Evolutionary conservation across 2,329 filamentous ascomycete species (phyloP).

Genomic region (Didymella keratinophila): DNA sequence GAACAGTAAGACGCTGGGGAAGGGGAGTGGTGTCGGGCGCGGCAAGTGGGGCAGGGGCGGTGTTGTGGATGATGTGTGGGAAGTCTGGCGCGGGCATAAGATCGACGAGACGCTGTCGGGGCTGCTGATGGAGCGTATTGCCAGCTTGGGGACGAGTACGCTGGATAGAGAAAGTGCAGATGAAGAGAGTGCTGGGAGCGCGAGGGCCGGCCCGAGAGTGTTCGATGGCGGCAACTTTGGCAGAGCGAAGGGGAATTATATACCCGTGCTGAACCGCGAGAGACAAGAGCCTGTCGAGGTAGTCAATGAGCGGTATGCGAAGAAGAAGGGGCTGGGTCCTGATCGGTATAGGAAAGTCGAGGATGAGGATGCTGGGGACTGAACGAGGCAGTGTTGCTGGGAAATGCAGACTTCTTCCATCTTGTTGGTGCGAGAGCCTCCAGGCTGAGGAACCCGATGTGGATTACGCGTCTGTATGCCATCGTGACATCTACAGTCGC

Average conservation of each 20-base stretch:
- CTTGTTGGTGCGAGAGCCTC: too few species aligned
- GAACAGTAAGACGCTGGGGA: slow-evolving; percentile 20
- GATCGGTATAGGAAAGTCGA: slow-evolving; percentile 17
- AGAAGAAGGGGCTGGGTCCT: slow-evolving; percentile 56
- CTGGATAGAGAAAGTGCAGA: slow-evolving; percentile 22
- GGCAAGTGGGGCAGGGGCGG: slow-evolving; percentile 50
- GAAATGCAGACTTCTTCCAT: too few species aligned
- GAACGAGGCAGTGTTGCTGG: background rate
- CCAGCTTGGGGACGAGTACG: slow-evolving; percentile 50
- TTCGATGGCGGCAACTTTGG: slow-evolving; percentile 66
- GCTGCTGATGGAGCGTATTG: slow-evolving; percentile 71
- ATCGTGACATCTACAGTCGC: too few species aligned
- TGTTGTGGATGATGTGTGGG: slow-evolving; percentile 71
- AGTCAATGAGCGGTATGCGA: slow-evolving; percentile 68
- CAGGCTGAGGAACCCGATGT: too few species aligned
- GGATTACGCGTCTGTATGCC: too few species aligned
- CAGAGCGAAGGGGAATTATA: slow-evolving; percentile 64
- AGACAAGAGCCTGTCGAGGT: slow-evolving; percentile 66
- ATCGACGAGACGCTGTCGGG: slow-evolving; percentile 87
- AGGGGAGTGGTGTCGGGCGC: slow-evolving; percentile 27
- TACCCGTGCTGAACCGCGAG: slow-evolving; percentile 63
- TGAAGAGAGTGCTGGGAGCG: slow-evolving; percentile 20
- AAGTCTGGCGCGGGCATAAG: slow-evolving; percentile 81
- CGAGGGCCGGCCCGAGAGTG: slow-evolving; percentile 57
- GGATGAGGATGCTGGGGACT: slow-evolving; percentile 47